Base-by-base conservation (phyloP, 176 grass and related monocot species). In the Musa itinerans region DNA sequence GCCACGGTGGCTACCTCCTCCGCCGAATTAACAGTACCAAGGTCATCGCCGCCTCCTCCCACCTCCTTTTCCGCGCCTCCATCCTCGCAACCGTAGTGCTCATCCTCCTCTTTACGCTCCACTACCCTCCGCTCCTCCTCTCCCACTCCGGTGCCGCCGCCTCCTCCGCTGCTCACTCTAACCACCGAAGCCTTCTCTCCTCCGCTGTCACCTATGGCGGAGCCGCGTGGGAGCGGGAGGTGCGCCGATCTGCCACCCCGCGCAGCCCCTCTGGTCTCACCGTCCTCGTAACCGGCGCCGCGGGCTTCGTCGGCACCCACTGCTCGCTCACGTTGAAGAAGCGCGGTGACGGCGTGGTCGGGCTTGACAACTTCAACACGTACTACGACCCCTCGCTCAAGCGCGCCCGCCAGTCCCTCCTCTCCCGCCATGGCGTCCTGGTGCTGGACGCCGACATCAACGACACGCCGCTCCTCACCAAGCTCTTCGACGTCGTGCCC, bases 401-500 rank as follows among this genome's bases (percentile, higher is more conserved):
- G 86, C 94, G 90, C 71, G 86, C 84, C 2, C 81, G 94, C 1
- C 94, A 98, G 82, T 5, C 13, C 23, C 72, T 93, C 5, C 86
- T 98, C 26, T 74, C 77, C 10, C 68, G 23, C 78, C 86, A 83
- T 19, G 94, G 90, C 48, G 82, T 98, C 22, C 29, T 83, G 1
- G 84, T 98, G n/a, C 52, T 98, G 9, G 84, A 93, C 54, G 94
- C 94, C 17, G 94, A 98, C 83, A 98, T 98, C 78, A 98, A 98
- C 75, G 94, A 98, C 75, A 73, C 49, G 11, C 75, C 48, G 3
- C 81, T 98, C 1, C 80, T 93, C 0, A 66, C 80, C 15, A 75
- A 74, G 54, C 83, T 98, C 8, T 93, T 98, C 91, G 80, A 89
- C 73, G 69, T 81, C 16, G 90, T 81, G 13, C 80, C 90, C 2